A percentile compares a stretch with the other conserved stretches of the same genome.
These are phyloP conservation scores for Sanghuangporus baumii DNA, from an alignment of 1,284 basidiomycete species.

Conservation along the genomic window DNA sequence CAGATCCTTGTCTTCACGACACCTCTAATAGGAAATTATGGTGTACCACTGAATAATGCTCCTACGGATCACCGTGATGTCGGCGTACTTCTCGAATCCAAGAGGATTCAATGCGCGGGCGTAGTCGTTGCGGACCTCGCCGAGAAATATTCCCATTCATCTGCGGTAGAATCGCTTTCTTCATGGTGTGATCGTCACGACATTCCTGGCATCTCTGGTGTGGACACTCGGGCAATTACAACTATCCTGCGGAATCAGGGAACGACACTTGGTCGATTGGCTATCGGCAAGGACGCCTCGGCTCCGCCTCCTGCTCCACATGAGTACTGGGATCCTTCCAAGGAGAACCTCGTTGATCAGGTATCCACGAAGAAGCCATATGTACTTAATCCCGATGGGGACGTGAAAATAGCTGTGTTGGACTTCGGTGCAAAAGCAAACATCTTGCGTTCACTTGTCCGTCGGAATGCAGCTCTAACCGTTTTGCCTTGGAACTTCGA, in stretches of 20 bases:
- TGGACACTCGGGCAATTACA: conserved; percentile 97
- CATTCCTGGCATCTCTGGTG: conserved; percentile 92
- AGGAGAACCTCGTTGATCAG: conserved; percentile 90
- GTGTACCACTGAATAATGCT: conserved; percentile 82
- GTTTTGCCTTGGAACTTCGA: conserved; percentile 98
- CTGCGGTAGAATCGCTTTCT: conserved; percentile 88
- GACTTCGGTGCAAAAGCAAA: conserved; percentile 99
- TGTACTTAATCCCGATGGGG: conserved; percentile 81
- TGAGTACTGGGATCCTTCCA: conserved; percentile 91
- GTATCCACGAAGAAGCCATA: conserved; percentile 87
- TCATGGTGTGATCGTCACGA: conserved; percentile 91
- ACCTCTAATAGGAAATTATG: conserved; percentile 98
- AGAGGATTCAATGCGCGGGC: conserved; percentile 86
- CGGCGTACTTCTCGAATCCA: conserved; percentile 88
- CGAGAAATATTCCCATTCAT: conserved; percentile 92
- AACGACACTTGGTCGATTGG: conserved; percentile 91
- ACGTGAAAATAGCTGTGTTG: conserved; percentile 89
- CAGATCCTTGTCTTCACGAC: conserved; percentile 99
- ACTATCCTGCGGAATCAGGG: conserved; percentile 92
- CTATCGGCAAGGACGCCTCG: conserved; percentile 73
- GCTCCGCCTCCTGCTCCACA: conserved; percentile 51
- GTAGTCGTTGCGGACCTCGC: conserved; percentile 95
- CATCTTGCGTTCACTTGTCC: conserved; percentile 89
- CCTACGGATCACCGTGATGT: conserved; percentile 77
- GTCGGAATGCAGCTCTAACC: conserved; percentile 87